Evolutionary conservation across 208 protist genomes (phyloP).

Genomic region (Leishmania major): DNA sequence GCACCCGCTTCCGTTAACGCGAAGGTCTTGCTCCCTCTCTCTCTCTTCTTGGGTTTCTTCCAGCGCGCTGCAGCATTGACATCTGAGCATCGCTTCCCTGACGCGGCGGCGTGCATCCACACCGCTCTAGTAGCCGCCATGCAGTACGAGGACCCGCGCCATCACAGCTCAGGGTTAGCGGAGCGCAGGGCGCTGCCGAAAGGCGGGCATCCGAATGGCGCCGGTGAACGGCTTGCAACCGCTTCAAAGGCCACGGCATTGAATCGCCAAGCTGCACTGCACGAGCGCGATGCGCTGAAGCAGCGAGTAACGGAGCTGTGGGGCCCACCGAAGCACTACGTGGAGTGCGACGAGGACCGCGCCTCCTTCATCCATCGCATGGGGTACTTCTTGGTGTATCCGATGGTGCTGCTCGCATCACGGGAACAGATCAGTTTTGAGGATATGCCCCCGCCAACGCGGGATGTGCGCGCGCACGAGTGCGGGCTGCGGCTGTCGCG

Average conservation of each 20-base stretch:
- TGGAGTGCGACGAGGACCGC: constrained; percentile 2
- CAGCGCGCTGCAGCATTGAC: not conserved
- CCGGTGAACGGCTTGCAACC: not conserved
- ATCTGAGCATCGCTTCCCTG: not conserved
- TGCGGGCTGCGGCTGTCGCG: constrained; percentile 46
- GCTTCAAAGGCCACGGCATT: not conserved
- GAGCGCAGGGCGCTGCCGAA: not conserved
- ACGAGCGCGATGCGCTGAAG: not conserved
- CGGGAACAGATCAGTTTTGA: not conserved
- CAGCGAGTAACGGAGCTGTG: not conserved
- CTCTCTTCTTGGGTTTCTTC: not conserved
- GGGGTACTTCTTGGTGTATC: not conserved
- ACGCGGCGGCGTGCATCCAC: not conserved
- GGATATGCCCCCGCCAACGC: constrained; percentile 16
- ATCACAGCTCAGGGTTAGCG: not conserved
- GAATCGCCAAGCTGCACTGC: not conserved
- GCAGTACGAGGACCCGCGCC: not conserved
- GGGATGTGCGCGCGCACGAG: constrained; percentile 32
- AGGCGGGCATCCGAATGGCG: not conserved
- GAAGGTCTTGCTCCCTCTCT: not conserved
- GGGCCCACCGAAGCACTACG: not conserved
- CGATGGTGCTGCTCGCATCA: not conserved
- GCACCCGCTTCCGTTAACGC: not conserved
- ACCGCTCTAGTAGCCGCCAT: not conserved
- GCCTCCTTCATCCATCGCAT: not conserved